Evolutionary conservation across 2,329 filamentous ascomycete species (phyloP).

Genomic region (Penicillium glabrum): DNA sequence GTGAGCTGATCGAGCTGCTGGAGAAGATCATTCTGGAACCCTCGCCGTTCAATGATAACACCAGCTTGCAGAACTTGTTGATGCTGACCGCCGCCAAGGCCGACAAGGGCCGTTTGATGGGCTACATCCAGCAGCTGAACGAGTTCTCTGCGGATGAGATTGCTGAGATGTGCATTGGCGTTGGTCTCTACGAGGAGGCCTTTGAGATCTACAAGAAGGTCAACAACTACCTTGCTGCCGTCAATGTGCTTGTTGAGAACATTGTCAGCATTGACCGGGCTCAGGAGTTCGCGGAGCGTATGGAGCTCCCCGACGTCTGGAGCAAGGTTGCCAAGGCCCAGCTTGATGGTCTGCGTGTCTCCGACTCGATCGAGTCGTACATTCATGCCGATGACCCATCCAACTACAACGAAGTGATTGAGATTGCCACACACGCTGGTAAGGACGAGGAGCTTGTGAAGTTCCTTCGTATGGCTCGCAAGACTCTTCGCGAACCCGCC

Average conservation of each 20-base stretch:
- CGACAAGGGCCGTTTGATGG: slow-evolving; percentile 90
- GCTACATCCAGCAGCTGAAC: slow-evolving; percentile 90
- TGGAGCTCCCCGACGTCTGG: slow-evolving; percentile 94
- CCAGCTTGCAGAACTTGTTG: slow-evolving; percentile 91
- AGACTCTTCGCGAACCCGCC: slow-evolving; percentile 88
- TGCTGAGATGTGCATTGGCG: slow-evolving; percentile 86
- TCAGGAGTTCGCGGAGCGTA: slow-evolving; percentile 90
- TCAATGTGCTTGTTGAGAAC: slow-evolving; percentile 90
- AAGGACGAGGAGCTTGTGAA: slow-evolving; percentile 98
- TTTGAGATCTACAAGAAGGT: slow-evolving; percentile 99
- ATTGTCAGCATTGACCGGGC: slow-evolving; percentile 97
- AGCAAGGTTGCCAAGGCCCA: slow-evolving; percentile 98
- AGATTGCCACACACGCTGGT: slow-evolving; percentile 89
- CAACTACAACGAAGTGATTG: slow-evolving; percentile 95
- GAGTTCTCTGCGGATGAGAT: slow-evolving; percentile 92
- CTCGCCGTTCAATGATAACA: slow-evolving; percentile 97
- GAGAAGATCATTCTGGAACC: slow-evolving; percentile 99
- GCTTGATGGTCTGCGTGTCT: slow-evolving; percentile 88
- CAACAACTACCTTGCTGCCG: slow-evolving; percentile 80
- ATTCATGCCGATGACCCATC: slow-evolving; percentile 90
- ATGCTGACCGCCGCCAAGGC: slow-evolving; percentile 97
- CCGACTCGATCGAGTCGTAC: slow-evolving; percentile 93
- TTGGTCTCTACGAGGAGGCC: slow-evolving; percentile 92
- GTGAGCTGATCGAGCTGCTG: slow-evolving; percentile 92
- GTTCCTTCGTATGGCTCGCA: slow-evolving; percentile 93